Base-by-base conservation (phyloP, 202 grass and related monocot genomes). In the Elaeis oleifera region DNA sequence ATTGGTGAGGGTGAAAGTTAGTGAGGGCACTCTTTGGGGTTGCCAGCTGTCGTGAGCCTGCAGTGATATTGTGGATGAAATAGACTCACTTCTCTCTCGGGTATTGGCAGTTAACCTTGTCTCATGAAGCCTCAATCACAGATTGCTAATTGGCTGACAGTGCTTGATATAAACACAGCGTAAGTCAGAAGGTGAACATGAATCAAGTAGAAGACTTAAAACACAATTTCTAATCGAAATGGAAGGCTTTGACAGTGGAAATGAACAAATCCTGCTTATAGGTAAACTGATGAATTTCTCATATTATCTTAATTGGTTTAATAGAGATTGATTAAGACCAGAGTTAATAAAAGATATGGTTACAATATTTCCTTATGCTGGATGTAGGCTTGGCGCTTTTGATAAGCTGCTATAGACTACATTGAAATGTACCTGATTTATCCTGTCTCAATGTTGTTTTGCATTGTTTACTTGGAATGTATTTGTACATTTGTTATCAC, bases 201-300 rank as follows among this genome's bases (percentile, higher is more conserved):
- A 96, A 77, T 96, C 91, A 75, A 96, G 91, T 69, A 88, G 91
- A 76, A 90, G 91, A 65, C 63, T 96, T 56, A 96, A 96, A 78
- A 96, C 91, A 64, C 91, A 96, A 71, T 96, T 96, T 83, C 79
- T 96, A 58, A 96, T 96, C 61, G 91, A 96, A 65, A 96, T 90
- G 91, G 91, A 96, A 75, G 91, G 91, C 62, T 96, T 96, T 61
- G 81, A 96, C 72, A 79, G 67, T 67, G 91, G 79, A 79, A 89
- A 81, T 65, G 91, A 90, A 39, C 91, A 96, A 83, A 81, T 96
- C 60, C 76, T 96, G 74, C 87, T 96, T 68, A 88, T 96, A 76
- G 91, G 91, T 96, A 96, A 57, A 28, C 54, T 22, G 36, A 44
- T 44, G 36, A 9, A 44, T 49, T 77, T 27, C 27, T n/a, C 50